Base-by-base conservation (phyloP, 345 rosid genomes). In the Dovyalis caffra region DNA sequence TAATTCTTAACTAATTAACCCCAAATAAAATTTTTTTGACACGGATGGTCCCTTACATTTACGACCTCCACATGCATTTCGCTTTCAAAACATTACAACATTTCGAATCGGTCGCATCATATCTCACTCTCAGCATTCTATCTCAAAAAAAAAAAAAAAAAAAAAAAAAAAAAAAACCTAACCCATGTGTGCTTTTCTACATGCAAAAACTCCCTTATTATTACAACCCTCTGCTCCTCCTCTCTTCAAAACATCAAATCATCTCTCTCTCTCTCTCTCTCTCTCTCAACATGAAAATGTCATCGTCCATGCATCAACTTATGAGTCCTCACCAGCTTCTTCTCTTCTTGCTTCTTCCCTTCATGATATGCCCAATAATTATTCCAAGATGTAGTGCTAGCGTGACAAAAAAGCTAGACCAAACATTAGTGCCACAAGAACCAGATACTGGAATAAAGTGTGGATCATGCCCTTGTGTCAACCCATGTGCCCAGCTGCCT, bases 381-480 rank as follows among this genome's bases (percentile, higher is more conserved):
- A 16, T 38, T 66, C 74, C 81, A 72, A 66, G 21, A 49, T 58
- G 9, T 76, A 74, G 73, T 6, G 68, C 61, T 33, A 35, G 26
- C 21, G 34, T 65, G 8, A 51, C 57, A 23, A 28, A 75, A 61
- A 74, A 75, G 72, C 65, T 77, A 45, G 79, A 80, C 43, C 74
- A 77, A 74, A 72, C 45, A 23, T 35, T 47, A 62, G 71, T 20
- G 29, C 80, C 87, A n/a, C 80, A 72, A 68, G 80, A 26, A 68
- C 82, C 78, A 65, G 67, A 71, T 16, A 31, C 76, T 21, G 77
- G 47, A 66, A 67, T 77, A 2, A 83, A 81, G 83, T 88, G 92
- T 70, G 92, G 85, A 76, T 69, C 85, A 60, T 85, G 89, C 69
- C 88, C 91, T 68, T 83, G 89, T 66, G 84, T 49, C 29, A 76